Evolutionary conservation across 179 eudicot genomes (phyloP).

Genomic region (Drosera spatulata): DNA sequence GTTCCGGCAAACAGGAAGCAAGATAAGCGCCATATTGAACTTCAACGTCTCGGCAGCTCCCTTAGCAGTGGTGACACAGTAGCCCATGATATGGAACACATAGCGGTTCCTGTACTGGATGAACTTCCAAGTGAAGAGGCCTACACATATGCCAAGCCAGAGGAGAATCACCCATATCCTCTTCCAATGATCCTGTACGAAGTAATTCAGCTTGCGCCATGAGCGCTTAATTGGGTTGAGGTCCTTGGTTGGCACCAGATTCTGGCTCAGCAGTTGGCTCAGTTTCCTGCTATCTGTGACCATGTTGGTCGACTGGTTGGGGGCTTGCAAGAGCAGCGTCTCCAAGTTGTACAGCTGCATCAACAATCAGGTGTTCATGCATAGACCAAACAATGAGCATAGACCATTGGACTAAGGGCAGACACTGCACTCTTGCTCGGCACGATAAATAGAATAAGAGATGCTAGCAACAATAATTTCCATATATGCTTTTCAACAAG

Average conservation of each 20-base stretch:
- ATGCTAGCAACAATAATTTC: no score
- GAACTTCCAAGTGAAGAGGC: slow-evolving; percentile 53
- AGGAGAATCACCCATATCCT: slow-evolving; percentile 44
- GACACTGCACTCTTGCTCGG: no score
- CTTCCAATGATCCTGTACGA: slow-evolving; percentile 58
- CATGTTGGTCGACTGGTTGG: slow-evolving; percentile 29
- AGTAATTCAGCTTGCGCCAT: slow-evolving; percentile 17
- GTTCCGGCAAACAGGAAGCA: slow-evolving; percentile 53
- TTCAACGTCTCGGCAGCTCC: slow-evolving; percentile 56
- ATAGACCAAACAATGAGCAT: neutral
- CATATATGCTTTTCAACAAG: no score
- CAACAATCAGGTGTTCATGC: neutral
- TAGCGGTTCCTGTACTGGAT: slow-evolving; percentile 39
- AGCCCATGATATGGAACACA: slow-evolving; percentile 47
- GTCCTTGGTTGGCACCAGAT: slow-evolving; percentile 46
- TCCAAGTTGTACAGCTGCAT: slow-evolving; percentile 40
- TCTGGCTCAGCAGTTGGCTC: slow-evolving; percentile 45
- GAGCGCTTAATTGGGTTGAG: slow-evolving; percentile 42
- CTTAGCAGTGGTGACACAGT: slow-evolving; percentile 45
- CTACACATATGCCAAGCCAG: slow-evolving; percentile 36
- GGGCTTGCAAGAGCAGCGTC: slow-evolving; percentile 43
- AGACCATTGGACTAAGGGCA: no score
- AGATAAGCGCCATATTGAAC: slow-evolving; percentile 57
- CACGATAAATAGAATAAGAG: no score
- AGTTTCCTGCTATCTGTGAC: slow-evolving; percentile 36